Percentiles rank a stretch among this genome's conserved stretches.
Conservation (phyloP, 495 filamentous ascomycete genomes). For the Penicillium waksmanii region DNA sequence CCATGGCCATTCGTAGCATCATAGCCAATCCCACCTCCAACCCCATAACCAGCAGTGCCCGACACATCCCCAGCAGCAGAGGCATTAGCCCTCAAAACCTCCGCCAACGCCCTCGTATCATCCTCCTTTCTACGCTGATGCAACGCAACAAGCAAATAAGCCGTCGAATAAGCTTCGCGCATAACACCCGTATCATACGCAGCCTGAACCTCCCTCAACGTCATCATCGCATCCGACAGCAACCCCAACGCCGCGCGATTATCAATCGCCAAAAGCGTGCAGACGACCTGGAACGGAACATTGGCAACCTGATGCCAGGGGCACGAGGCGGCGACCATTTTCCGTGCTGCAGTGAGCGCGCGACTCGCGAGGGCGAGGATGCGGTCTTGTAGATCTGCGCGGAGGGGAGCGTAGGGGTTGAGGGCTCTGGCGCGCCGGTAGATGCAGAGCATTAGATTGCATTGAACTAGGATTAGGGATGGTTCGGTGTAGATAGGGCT, state of each 20-base stretch:
- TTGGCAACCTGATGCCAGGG: conserved; percentile 61
- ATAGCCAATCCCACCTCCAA: neutral
- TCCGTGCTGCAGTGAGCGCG: conserved; percentile 42
- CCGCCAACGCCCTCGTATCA: conserved; percentile 39
- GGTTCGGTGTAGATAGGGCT: conserved; percentile 41
- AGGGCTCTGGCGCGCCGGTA: conserved; percentile 53
- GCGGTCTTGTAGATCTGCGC: conserved; percentile 37
- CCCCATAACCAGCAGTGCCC: conserved; percentile 1
- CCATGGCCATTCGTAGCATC: neutral
- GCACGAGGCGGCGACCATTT: conserved; percentile 38
- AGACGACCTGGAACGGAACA: conserved; percentile 59
- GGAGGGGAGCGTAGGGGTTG: conserved; percentile 38
- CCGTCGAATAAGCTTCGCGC: conserved; percentile 57
- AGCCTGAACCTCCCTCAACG: conserved; percentile 46
- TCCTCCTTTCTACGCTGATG: conserved; percentile 50
- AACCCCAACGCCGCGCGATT: conserved; percentile 48
- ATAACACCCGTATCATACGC: conserved; percentile 51
- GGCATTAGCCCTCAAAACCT: conserved; percentile 41
- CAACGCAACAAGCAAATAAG: conserved; percentile 50
- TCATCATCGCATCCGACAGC: conserved; percentile 54
- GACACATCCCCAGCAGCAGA: conserved; percentile 24
- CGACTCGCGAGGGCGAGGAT: conserved; percentile 39
- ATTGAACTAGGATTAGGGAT: conserved; percentile 48
- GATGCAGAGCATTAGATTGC: conserved; percentile 57
- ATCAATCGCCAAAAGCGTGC: conserved; percentile 56